Evolutionary conservation across 495 filamentous ascomycete species (phyloP), one percentile per base, ranked within the genome.

Genomic region (Penicillium paxilli): DNA sequence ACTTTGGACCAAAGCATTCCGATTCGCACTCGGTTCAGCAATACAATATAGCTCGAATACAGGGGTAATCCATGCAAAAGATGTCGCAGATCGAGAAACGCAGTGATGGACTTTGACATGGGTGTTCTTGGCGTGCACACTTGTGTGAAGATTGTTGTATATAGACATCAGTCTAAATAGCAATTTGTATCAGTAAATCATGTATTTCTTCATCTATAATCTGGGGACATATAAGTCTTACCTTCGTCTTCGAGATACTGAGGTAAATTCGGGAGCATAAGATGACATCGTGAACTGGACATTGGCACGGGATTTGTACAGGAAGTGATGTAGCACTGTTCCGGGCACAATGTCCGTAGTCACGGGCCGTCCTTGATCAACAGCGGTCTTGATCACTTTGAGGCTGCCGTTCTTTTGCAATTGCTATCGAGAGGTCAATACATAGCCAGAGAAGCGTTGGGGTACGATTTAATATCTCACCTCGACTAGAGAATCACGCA

Each of bases 251-350:
- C 86, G 82, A 19, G 90, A 72, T 9, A 84, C 60, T 10, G 73
- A 84, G 37, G 67, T 72, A 63, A 92, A 96, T 51, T 86, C 76
- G 0, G 92, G 89, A 12, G 85, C 78, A 48, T 87, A 91, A 0
- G 88, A 83, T 14, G 93, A 88, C 90, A 96, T 96, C 35, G 83
- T 85, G 67, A 96, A 98, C 64, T 98, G 94, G 16, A 98, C 94
- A 67, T 98, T 97, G 16, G 85, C 85, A 38, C 87, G 80, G 19
- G 89, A 94, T 69, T 96, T 98, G 75, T 96, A 98, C 26, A 98
- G 71, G 70, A 97, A 98, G 72, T 98, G 94, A 45, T 86, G 82
- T 24, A 98, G 71, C 6, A 87, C 83, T 6, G 90, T 87, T 26
- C 85, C 88, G 2, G 94, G 88, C 10, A 91, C 82, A 46, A 98